Evolutionary conservation across 2,329 filamentous ascomycete species (phyloP).

Genomic region (Sporothrix brunneoviolacea): DNA sequence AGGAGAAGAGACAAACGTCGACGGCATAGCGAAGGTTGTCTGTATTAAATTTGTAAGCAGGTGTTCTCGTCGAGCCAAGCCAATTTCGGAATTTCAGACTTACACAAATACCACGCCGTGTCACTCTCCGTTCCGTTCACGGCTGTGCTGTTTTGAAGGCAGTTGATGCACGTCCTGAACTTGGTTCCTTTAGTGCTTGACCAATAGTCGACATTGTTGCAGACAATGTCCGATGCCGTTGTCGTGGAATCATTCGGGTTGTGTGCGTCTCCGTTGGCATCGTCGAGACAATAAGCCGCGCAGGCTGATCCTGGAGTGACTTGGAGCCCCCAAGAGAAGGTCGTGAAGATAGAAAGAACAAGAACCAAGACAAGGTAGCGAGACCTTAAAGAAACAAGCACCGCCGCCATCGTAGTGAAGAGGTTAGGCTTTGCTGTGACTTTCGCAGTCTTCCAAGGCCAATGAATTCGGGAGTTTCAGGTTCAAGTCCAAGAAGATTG

Average conservation of each 20-base stretch:
- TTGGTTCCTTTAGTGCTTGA: slow-evolving; percentile 34
- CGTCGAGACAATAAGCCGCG: slow-evolving; percentile 40
- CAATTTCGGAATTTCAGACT: no score
- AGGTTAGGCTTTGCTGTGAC: no score
- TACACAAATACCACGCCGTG: slow-evolving; percentile 42
- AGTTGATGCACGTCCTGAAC: slow-evolving; percentile 41
- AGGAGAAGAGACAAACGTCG: slow-evolving; percentile 39
- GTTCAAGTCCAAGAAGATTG: background rate
- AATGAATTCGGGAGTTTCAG: background rate
- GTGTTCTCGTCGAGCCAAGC: no score
- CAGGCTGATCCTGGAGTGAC: slow-evolving; percentile 47
- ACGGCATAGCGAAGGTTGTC: slow-evolving; percentile 46
- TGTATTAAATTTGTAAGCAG: no score
- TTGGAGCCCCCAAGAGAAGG: slow-evolving; percentile 28
- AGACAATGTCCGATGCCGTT: slow-evolving; percentile 40
- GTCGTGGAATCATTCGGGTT: slow-evolving; percentile 35
- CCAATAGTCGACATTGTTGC: slow-evolving; percentile 35
- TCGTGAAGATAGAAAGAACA: slow-evolving; percentile 13
- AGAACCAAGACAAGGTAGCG: background rate
- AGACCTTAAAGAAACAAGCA: background rate
- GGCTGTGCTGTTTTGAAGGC: slow-evolving; percentile 39
- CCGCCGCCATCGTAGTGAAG: background rate
- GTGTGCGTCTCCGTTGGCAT: slow-evolving; percentile 26
- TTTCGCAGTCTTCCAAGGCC: no score
- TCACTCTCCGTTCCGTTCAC: slow-evolving; percentile 35